Evolutionary conservation across 2,329 filamentous ascomycete species (phyloP), one percentile per base, ranked within the genome.

Genomic region (Aspergillus awamori): DNA sequence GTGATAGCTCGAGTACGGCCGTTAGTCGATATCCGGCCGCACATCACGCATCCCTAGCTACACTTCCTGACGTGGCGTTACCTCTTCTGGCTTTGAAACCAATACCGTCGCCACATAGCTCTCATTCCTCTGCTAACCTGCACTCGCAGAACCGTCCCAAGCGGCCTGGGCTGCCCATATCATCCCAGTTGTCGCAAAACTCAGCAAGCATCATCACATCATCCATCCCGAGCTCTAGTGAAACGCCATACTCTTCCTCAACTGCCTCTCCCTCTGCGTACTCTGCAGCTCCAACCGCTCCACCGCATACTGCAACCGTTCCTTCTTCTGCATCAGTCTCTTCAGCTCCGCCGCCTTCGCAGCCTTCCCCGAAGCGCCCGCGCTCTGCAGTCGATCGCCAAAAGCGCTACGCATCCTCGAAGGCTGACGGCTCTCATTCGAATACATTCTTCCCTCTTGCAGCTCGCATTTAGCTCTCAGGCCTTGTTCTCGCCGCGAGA

Each of bases 251-350:
- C 87, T 90, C 84, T 88, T 90, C 74, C 88, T 84, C 78, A 91
- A 75, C 72, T 91, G 88, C 67, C 89, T 83, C 76, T 91, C 85
- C 72, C 84, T 79, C 77, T 97, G 93, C 68, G 87, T 83, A n/a
- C 92, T 90, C 79, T 97, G 92, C 70, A 97, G 74, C 80, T 95
- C 91, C 66, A 97, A 77, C 63, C 93, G 84, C 73, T 95, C 92
- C 17, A 97, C 91, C 28, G 91, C 89, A 80, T 96, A 97, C 74
- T 91, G 88, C 68, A 97, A 79, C 53, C 92, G 86, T 76, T 96
- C 92, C 77, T 92, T 94, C 77, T 92, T 89, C 81, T 93, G 91
- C 60, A 86, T 82, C 59, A 95, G 77, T 65, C 90, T 88, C 69
- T 86, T 87, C 63, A 92, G 80, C 69, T 85, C 86, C 60, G 84